Percentiles rank a stretch among this genome's conserved stretches.
These are phyloP conservation scores for Calvatia gigantea DNA, from an alignment of 768 basidiomycete genomes.

Conservation along the genomic window DNA sequence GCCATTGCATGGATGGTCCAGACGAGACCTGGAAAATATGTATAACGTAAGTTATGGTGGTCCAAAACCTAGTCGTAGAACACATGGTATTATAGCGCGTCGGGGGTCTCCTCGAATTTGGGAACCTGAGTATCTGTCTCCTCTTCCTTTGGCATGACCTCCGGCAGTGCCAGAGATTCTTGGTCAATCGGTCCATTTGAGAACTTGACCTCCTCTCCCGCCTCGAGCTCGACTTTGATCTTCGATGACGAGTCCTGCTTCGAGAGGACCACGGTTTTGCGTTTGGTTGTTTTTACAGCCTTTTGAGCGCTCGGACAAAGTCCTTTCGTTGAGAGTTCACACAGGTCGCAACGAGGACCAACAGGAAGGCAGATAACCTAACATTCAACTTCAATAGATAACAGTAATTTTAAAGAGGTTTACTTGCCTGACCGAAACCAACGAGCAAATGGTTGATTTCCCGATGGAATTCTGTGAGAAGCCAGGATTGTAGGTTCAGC, in stretches of 20 bases:
- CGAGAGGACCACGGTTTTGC: constrained; percentile 23
- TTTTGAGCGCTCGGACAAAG: constrained; percentile 65
- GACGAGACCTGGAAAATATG: too few species aligned
- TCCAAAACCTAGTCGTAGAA: too few species aligned
- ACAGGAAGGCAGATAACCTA: constrained; percentile 69
- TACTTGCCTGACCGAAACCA: constrained; percentile 76
- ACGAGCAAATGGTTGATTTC: constrained; percentile 82
- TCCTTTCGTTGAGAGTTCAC: constrained; percentile 48
- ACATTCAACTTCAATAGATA: not conserved
- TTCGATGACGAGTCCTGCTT: constrained; percentile 23
- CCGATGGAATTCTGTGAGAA: constrained; percentile 65
- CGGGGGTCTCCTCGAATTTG: not conserved
- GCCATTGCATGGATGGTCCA: too few species aligned
- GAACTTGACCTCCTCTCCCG: constrained; percentile 13
- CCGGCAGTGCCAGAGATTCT: constrained; percentile 1
- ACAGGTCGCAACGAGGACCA: constrained; percentile 61
- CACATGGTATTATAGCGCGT: too few species aligned
- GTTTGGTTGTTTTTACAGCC: constrained; percentile 18
- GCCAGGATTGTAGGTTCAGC: constrained; percentile 80
- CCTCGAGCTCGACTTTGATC: constrained; percentile 31
- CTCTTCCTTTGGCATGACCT: constrained; percentile 7
- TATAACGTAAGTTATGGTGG: too few species aligned
- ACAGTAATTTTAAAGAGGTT: not conserved
- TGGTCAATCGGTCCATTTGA: constrained; percentile 1
- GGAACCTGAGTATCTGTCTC: not conserved